phyloP scores from a whole-genome alignment of 2,329 filamentous ascomycete genomes.

The Microcyclospora tardicrescens region DNA sequence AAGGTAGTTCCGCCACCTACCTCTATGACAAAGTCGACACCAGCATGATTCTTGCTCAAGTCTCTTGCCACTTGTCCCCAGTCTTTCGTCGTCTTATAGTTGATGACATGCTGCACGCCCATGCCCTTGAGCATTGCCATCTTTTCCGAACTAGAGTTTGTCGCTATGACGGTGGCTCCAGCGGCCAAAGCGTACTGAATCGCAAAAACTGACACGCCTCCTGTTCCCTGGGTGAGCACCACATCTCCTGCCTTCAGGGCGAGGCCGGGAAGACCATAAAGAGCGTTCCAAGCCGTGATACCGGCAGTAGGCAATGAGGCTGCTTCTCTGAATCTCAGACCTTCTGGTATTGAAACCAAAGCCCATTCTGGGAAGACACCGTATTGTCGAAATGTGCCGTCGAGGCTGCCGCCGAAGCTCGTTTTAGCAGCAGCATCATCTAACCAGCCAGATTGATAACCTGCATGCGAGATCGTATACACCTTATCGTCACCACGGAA shows the following conservation, averaged over 20 bases:
- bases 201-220: slow-evolving; percentile 51
- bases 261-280: no score
- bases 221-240: slow-evolving; percentile 53
- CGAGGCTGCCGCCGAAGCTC: slow-evolving; percentile 17
- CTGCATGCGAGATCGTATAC: no score
- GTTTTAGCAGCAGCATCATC: slow-evolving; percentile 2
- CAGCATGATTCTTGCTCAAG: slow-evolving; percentile 31
- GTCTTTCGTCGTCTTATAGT: slow-evolving; percentile 36
- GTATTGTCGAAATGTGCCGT: no score
- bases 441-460: no score
- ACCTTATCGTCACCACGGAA: slow-evolving; percentile 2
- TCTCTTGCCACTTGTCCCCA: slow-evolving; percentile 38
- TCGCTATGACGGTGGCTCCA: slow-evolving; percentile 42
- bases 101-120: slow-evolving; percentile 40
- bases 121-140: no score
- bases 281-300: no score
- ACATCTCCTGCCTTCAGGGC: slow-evolving; percentile 19
- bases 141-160: slow-evolving; percentile 41
- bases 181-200: slow-evolving; percentile 40
- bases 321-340: no score
- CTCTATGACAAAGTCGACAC: slow-evolving; percentile 49
- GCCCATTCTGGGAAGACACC: no score
- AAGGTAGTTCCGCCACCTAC: slow-evolving; percentile 37
- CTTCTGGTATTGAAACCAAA: no score
- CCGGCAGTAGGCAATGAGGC: no score